phyloP scores from a whole-genome alignment of 164 flowering plant genomes.

The Stephania cephalantha region DNA sequence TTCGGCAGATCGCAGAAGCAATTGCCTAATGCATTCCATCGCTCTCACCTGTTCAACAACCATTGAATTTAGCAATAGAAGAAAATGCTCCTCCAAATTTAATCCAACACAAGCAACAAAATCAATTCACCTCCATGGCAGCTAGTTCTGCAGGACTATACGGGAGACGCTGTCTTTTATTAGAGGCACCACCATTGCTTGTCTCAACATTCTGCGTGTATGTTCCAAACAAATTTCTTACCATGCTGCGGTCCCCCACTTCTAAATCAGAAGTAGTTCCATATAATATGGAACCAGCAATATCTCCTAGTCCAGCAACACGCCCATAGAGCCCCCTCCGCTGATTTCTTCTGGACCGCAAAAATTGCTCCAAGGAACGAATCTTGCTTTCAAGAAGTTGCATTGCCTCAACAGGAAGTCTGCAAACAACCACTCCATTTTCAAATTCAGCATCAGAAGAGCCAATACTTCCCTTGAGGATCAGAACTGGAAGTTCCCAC shows the following conservation, averaged over 20 bases:
- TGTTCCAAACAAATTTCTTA: constrained; percentile 68
- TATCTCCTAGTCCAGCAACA: constrained; percentile 88
- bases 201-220: constrained; percentile 54
- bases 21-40: constrained; percentile 89
- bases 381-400: constrained; percentile 82
- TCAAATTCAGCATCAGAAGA: constrained; percentile 42
- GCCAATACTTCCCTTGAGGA: constrained; percentile 41
- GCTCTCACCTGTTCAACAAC: constrained; percentile 69
- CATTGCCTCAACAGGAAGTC: constrained; percentile 79
- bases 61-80: constrained; percentile 1
- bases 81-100: neutral
- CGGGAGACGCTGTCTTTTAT: constrained; percentile 82
- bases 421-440: constrained; percentile 58
- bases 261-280: constrained; percentile 55
- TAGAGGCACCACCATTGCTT: constrained; percentile 44
- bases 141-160: constrained; percentile 90
- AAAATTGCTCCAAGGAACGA: constrained; percentile 79
- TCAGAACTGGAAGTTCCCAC: constrained; percentile 95
- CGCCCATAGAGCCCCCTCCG: constrained; percentile 91
- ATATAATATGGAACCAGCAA: constrained; percentile 82
- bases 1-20: constrained; percentile 88
- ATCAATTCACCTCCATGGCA: constrained; percentile 80
- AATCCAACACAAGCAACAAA: constrained; percentile 4
- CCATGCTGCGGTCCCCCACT: constrained; percentile 58
- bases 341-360: constrained; percentile 83